Percentiles rank a stretch among this genome's conserved stretches.
Evolutionary conservation across 2,329 filamentous ascomycete genomes (phyloP).

Genomic region (Teratosphaeriaceae sp.): DNA sequence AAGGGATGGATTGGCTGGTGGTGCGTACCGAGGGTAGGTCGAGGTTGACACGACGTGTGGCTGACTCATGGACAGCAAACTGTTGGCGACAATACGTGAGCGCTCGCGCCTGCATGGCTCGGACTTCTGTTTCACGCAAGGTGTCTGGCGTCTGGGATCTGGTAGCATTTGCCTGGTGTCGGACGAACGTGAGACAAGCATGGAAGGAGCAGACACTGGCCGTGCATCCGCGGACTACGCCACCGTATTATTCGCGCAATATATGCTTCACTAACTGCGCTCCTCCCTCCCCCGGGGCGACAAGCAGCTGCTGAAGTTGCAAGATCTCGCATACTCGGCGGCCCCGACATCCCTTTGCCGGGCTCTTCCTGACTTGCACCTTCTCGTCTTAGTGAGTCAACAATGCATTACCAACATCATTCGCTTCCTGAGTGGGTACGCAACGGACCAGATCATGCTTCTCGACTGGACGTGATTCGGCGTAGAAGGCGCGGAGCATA

Average conservation of each 20-base stretch:
- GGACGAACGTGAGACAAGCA: neutral
- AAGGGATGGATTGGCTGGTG: constrained; percentile 99
- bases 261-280: too few species aligned
- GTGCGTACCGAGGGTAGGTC: constrained; percentile 44
- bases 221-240: neutral
- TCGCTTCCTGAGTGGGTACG: too few species aligned
- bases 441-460: too few species aligned
- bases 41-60: neutral
- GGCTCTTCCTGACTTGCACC: too few species aligned
- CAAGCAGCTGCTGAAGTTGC: neutral
- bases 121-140: neutral
- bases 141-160: neutral
- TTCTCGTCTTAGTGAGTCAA: too few species aligned
- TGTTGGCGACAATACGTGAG: constrained; percentile 9
- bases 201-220: neutral
- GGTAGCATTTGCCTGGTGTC: neutral
- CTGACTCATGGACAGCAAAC: constrained; percentile 10
- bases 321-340: too few species aligned
- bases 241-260: neutral
- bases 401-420: too few species aligned
- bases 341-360: too few species aligned
- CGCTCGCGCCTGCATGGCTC: neutral
- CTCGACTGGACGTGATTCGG: too few species aligned
- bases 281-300: neutral
- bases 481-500: too few species aligned